Percentiles rank a stretch among this genome's conserved stretches.
phyloP scores from a whole-genome alignment of 345 rosid genomes.

The Psidium guajava region DNA sequence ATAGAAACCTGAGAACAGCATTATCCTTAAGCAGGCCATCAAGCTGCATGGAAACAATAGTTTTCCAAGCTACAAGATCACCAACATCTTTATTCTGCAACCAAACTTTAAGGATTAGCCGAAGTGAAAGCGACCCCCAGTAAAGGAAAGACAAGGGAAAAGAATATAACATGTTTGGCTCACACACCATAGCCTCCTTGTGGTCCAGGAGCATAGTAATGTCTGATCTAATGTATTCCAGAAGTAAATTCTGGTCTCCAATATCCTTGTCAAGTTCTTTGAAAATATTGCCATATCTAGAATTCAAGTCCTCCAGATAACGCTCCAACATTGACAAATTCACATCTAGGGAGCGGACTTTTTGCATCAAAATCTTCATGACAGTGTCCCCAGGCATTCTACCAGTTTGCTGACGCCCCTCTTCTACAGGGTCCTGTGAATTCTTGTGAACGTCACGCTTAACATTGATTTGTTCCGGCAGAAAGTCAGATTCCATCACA shows the following conservation, averaged over 20 bases:
- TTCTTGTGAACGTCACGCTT: slow-evolving; percentile 26
- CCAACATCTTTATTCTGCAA: slow-evolving; percentile 55
- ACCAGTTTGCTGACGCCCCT: slow-evolving; percentile 66
- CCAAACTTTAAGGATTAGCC: not conserved
- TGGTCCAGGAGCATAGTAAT: slow-evolving; percentile 29
- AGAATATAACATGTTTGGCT: not conserved
- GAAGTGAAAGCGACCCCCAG: not conserved
- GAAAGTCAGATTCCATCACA: slow-evolving; percentile 21
- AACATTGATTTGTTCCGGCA: slow-evolving; percentile 16
- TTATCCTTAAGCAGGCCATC: slow-evolving; percentile 35
- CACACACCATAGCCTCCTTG: slow-evolving; percentile 43
- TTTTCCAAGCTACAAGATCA: slow-evolving; percentile 68
- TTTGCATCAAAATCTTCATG: slow-evolving; percentile 87
- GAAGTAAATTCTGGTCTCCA: slow-evolving; percentile 29
- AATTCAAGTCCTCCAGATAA: slow-evolving; percentile 74
- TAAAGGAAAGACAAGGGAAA: not conserved
- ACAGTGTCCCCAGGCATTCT: slow-evolving; percentile 95
- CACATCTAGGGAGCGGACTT: slow-evolving; percentile 73
- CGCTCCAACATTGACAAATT: slow-evolving; percentile 77
- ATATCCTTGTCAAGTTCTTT: slow-evolving; percentile 65
- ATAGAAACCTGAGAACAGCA: slow-evolving; percentile 42
- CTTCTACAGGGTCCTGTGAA: slow-evolving; percentile 45
- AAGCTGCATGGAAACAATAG: slow-evolving; percentile 32
- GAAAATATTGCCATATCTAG: slow-evolving; percentile 57
- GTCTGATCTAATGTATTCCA: slow-evolving; percentile 44